Base-by-base conservation (phyloP, 768 basidiomycete species). In the Podaxis mareebaensis region DNA sequence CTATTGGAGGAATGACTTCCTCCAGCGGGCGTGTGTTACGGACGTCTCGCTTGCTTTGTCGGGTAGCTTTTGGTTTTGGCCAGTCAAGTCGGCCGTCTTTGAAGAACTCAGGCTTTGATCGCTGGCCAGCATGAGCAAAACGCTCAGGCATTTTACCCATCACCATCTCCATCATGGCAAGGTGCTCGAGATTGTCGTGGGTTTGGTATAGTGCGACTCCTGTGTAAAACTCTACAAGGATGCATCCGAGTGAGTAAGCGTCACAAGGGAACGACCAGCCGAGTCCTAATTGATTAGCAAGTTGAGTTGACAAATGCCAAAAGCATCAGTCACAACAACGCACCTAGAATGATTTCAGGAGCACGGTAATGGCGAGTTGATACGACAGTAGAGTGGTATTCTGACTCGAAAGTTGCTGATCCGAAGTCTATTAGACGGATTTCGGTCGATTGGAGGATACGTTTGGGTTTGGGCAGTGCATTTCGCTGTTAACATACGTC, bases 161-260 rank as follows among this genome's bases (percentile, higher is more conserved):
- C 42, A 99, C 97, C 74, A 92, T 90, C 74, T 99, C 96, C 97
- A 99, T 99, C 97, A 99, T 99, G 44, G 96, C 97, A 13, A 99
- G 86, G 76, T 99, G 97, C 74, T 99, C 97, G 8, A 99, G 85
- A 74, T 99, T 99, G 77, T 99, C 96, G 71, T 99, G 97, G 0
- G 97, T 99, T 76, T 99, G 97, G 78, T 97, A 99, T n/a, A 99
- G 84, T 7, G 97, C 97, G 38, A 95, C 87, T 28, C 97, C 97
- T 17, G 97, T 99, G 78, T 88, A 96, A 74, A 99, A 99, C 75
- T 99, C 97, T 63, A 99, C 96, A 26, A 99, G 86, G 68, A 99
- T 99, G 77, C 97, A 99, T 6, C 97, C 97, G 56, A 99, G 84
- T 17, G 97, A 99, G 77, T 97, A 99, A 36, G 95, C 93, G 77